Evolutionary conservation across 2,329 filamentous ascomycete species (phyloP).

Genomic region (Parascedosporium putredinis): DNA sequence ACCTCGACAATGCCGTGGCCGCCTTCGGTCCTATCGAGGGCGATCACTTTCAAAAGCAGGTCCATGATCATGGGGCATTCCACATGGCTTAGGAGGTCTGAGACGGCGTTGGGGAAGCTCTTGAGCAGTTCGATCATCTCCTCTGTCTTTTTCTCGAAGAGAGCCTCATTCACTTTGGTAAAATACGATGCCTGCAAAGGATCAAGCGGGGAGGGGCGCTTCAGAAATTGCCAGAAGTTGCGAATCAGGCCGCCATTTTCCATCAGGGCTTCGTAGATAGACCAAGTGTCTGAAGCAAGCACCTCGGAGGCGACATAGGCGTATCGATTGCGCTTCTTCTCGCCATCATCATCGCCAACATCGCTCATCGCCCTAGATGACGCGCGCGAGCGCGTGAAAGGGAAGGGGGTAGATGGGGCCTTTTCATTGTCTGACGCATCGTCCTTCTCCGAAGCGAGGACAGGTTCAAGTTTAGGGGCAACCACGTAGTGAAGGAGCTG

Average conservation of each 20-base stretch:
- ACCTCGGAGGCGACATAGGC: slow-evolving; percentile 91
- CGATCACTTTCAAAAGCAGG: slow-evolving; percentile 90
- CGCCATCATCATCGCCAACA: slow-evolving; percentile 60
- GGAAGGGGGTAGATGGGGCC: slow-evolving; percentile 27
- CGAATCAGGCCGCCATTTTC: slow-evolving; percentile 69
- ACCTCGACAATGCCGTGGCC: slow-evolving; percentile 91
- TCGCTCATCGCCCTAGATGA: slow-evolving; percentile 40
- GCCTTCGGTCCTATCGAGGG: slow-evolving; percentile 81
- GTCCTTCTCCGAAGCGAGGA: slow-evolving; percentile 36
- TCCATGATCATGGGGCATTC: slow-evolving; percentile 99
- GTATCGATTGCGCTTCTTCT: slow-evolving; percentile 88
- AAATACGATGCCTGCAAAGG: slow-evolving; percentile 95
- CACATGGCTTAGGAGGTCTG: slow-evolving; percentile 82
- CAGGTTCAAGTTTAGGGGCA: slow-evolving; percentile 57
- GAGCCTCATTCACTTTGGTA: slow-evolving; percentile 95
- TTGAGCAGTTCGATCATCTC: slow-evolving; percentile 92
- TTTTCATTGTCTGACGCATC: slow-evolving; percentile 26
- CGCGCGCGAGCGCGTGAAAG: slow-evolving; percentile 42
- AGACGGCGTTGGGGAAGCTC: slow-evolving; percentile 67
- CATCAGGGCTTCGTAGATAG: slow-evolving; percentile 85
- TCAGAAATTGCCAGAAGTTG: slow-evolving; percentile 86
- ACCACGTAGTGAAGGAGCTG: slow-evolving; percentile 85
- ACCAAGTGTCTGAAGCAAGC: slow-evolving; percentile 92
- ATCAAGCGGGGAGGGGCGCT: slow-evolving; percentile 74
- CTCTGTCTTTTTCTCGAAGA: slow-evolving; percentile 95